Conservation (phyloP, 495 filamentous ascomycete species). For the Xylaria cubensis region DNA sequence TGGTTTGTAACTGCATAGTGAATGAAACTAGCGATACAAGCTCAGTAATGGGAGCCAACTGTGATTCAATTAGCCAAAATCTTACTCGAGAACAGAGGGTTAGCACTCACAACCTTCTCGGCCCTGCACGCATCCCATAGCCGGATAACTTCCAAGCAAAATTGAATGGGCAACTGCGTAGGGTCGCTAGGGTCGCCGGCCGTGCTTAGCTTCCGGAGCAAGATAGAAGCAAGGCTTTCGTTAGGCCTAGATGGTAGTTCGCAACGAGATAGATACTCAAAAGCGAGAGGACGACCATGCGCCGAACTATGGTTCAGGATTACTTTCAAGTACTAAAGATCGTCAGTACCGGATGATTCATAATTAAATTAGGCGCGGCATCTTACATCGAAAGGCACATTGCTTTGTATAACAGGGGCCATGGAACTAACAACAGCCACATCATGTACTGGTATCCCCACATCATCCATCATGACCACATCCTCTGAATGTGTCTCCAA, state of each 20-base stretch:
- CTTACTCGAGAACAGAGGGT: background rate
- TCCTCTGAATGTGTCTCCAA: conserved; percentile 54
- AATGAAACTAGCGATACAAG: conserved; percentile 47
- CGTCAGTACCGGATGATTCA: conserved; percentile 23
- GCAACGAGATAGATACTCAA: conserved; percentile 52
- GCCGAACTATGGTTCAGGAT: conserved; percentile 51
- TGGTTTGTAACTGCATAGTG: conserved; percentile 48
- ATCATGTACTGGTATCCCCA: conserved; percentile 12
- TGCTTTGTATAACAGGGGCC: conserved; percentile 27
- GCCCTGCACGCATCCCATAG: conserved; percentile 53
- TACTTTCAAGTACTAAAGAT: conserved; percentile 48
- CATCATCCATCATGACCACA: conserved; percentile 37
- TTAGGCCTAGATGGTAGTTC: conserved; percentile 48
- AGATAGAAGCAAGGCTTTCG: conserved; percentile 50
- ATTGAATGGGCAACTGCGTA: conserved; percentile 49
- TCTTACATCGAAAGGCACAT: conserved; percentile 46
- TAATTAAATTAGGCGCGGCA: background rate
- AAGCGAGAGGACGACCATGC: conserved; percentile 45
- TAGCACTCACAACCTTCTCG: conserved; percentile 39
- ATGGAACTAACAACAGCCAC: conserved; percentile 20
- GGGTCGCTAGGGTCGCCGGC: conserved; percentile 46
- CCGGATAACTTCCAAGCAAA: conserved; percentile 50
- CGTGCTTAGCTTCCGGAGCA: conserved; percentile 50
- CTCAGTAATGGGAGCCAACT: conserved; percentile 53
- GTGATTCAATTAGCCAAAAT: conserved; percentile 25